phyloP scores from a whole-genome alignment of 176 grass and related monocot genomes.

The Zea luxurians region DNA sequence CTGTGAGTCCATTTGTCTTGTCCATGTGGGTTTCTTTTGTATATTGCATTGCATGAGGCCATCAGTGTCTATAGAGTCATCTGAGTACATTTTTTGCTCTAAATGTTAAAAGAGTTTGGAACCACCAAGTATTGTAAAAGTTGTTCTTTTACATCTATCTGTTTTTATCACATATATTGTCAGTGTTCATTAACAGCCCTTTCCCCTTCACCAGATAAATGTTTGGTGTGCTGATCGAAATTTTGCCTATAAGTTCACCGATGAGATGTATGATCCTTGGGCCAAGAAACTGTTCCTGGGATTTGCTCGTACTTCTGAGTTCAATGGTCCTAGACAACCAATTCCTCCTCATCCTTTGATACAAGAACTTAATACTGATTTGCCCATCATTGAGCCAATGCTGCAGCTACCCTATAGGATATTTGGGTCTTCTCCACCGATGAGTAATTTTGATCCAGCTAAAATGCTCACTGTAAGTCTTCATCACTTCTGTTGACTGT shows the following conservation, averaged over 20 bases:
- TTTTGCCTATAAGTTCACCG: slow-evolving; percentile 80
- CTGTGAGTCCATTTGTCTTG: slow-evolving; percentile 69
- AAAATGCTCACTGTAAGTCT: slow-evolving; percentile 93
- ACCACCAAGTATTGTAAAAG: background rate
- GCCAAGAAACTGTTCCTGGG: slow-evolving; percentile 91
- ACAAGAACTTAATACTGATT: slow-evolving; percentile 65
- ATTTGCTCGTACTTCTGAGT: slow-evolving; percentile 89
- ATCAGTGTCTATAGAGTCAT: background rate
- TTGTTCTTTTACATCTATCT: slow-evolving; percentile 31
- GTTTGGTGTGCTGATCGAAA: slow-evolving; percentile 74
- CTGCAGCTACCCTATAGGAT: slow-evolving; percentile 89
- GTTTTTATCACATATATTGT: slow-evolving; percentile 1
- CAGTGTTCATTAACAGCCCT: slow-evolving; percentile 28
- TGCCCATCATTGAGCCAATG: slow-evolving; percentile 55
- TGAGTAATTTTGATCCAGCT: slow-evolving; percentile 96
- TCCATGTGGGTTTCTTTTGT: slow-evolving; percentile 3
- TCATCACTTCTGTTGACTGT: slow-evolving; percentile 17
- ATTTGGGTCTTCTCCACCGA: slow-evolving; percentile 94
- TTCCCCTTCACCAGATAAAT: slow-evolving; percentile 62
- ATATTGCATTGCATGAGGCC: slow-evolving; percentile 11
- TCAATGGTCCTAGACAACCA: slow-evolving; percentile 86
- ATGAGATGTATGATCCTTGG: slow-evolving; percentile 92
- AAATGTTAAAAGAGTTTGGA: background rate
- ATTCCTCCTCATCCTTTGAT: slow-evolving; percentile 71
- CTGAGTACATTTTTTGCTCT: slow-evolving; percentile 21